Evolutionary conservation across 371 early-diverging fungal species (phyloP), one percentile per base, ranked within the genome.

Genomic region (Haplosporangium sp.): DNA sequence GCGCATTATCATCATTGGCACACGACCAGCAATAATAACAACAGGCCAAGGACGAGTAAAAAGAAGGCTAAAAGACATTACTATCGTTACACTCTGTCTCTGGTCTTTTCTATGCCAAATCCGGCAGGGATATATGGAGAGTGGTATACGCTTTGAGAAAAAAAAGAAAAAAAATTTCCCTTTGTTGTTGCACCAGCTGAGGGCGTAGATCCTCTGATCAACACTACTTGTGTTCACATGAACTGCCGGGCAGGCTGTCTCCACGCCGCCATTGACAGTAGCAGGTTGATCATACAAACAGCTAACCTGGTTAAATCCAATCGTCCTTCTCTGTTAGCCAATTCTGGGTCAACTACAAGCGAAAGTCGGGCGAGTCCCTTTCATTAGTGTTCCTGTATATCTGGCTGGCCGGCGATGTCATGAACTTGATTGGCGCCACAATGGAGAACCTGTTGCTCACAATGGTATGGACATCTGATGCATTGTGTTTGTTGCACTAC

Each of bases 331-430:
- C 52, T n/a, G 13, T 51, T 65, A 91, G 91, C 60, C 91, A 91
- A 81, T 69, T 91, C 38, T 87, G 82, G 73, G 84, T 83, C 70
- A 93, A 92, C 64, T 92, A 86, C 73, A 81, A 67, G 65, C 72
- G 84, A 3, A 82, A 88, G 65, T 86, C 83, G 55, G 87, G 90
- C 9, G 87, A 90, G 59, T 89, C 89, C 7, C 76, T 96, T 16
- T 89, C 92, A 20, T 67, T 91, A 67, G 79, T 85, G 1, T 94
- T 95, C 65, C 69, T 96, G 10, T 82, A 88, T 21, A 88, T 92
- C 73, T 96, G 96, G 96, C 80, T 94, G n/a, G 85, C 87, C 1
- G 96, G 95, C 14, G 96, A 96, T 69, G 73, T 93, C 38, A 86
- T 90, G 74, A 94, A 95, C 80, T 79, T 95, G 42, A 74, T 89